These are phyloP conservation scores for Albugo laibachii DNA, from an alignment of 352 stramenopile genomes.

Conservation along the genomic window DNA sequence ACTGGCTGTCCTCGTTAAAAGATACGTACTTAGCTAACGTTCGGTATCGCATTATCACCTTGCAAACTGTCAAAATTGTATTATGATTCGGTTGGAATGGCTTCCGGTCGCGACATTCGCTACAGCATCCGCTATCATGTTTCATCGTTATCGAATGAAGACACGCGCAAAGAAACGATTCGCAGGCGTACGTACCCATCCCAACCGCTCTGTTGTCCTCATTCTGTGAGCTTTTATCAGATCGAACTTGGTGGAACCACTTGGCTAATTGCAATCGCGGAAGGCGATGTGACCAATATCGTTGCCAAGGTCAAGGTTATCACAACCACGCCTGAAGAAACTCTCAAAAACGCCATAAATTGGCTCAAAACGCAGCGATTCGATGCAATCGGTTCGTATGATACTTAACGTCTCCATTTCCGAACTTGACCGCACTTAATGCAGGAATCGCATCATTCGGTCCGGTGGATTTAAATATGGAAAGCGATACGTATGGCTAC, in stretches of 20 bases:
- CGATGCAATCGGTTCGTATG: constrained; percentile 36
- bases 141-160: too few relatives aligned
- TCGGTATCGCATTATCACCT: too few relatives aligned
- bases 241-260: constrained; percentile 92
- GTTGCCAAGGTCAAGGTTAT: constrained; percentile 58
- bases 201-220: too few relatives aligned
- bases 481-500: constrained; percentile 80
- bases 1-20: too few relatives aligned
- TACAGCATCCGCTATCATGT: too few relatives aligned
- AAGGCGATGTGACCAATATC: constrained; percentile 78
- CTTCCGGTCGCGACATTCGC: too few relatives aligned
- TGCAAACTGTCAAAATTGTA: too few relatives aligned
- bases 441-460: constrained; percentile 89
- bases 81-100: too few relatives aligned
- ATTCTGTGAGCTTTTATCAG: constrained; percentile 3
- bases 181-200: too few relatives aligned
- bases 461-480: constrained; percentile 73
- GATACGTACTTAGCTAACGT: too few relatives aligned
- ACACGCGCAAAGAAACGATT: too few relatives aligned
- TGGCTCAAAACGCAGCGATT: constrained; percentile 76
- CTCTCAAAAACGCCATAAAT: constrained; percentile 40
- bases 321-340: constrained; percentile 75
- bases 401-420: not conserved
- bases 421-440: constrained; percentile 8
- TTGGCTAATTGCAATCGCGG: constrained; percentile 84